Evolutionary conservation across 345 rosid species (phyloP).

Genomic region (Euphorbia pulcherrima): DNA sequence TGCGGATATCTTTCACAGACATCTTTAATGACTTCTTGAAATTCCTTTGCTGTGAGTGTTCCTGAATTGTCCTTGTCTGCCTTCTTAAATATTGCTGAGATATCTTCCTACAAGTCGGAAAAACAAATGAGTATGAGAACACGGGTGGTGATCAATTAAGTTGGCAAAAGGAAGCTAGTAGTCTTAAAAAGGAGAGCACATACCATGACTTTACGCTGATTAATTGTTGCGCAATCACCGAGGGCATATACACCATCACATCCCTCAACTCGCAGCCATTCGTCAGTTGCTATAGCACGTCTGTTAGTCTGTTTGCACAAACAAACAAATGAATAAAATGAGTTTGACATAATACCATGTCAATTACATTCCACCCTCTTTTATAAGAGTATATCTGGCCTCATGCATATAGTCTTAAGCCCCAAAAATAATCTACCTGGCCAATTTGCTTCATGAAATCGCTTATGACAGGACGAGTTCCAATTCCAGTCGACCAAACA

Average conservation of each 20-base stretch:
- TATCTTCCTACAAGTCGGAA: constrained; percentile 59
- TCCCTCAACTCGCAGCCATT: constrained; percentile 92
- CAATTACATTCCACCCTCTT: not conserved
- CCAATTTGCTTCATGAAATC: constrained; percentile 92
- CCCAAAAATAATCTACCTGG: constrained; percentile 52
- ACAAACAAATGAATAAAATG: not conserved
- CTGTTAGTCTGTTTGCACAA: constrained; percentile 52
- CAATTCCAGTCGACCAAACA: constrained; percentile 99
- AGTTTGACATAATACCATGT: not conserved
- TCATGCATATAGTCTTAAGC: not conserved
- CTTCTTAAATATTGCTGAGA: constrained; percentile 68
- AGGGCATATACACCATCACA: constrained; percentile 68
- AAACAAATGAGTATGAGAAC: not conserved
- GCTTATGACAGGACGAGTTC: constrained; percentile 71
- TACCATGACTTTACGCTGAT: constrained; percentile 99
- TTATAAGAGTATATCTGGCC: not conserved
- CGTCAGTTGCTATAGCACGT: constrained; percentile 94
- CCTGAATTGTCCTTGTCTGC: constrained; percentile 94
- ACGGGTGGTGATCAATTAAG: not conserved
- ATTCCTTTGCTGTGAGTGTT: constrained; percentile 71
- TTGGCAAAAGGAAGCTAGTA: not conserved
- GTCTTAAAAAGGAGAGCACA: not conserved
- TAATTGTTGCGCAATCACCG: constrained; percentile 97
- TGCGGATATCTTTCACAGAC: constrained; percentile 89
- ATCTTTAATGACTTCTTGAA: constrained; percentile 69